A percentile compares a stretch with the other conserved stretches of the same genome.
phyloP scores from a whole-genome alignment of 495 filamentous ascomycete genomes.

The Patellaria atrata region DNA sequence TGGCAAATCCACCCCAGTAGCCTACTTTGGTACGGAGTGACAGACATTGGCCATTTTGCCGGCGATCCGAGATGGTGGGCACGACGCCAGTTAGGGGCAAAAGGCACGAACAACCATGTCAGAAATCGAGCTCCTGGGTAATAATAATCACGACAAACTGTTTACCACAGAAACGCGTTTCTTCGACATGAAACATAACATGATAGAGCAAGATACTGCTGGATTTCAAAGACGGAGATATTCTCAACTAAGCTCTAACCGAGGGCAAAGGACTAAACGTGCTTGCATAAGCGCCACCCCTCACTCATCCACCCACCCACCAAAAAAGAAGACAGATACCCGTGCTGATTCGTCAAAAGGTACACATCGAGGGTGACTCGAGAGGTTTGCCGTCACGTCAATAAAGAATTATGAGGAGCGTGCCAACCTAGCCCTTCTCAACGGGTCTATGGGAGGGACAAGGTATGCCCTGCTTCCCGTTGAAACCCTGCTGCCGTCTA shows the following conservation, averaged over 20 bases:
- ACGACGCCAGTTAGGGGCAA: no score
- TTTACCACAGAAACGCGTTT: constrained; percentile 5
- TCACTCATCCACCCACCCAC: no score
- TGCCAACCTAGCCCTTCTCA: constrained; percentile 18
- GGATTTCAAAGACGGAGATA: no score
- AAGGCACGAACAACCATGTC: not conserved
- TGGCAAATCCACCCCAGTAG: constrained; percentile 3
- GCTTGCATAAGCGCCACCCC: constrained; percentile 21
- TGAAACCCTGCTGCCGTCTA: no score
- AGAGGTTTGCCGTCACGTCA: constrained; percentile 13
- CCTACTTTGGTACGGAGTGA: not conserved
- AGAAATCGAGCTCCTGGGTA: not conserved
- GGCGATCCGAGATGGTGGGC: constrained; percentile 6
- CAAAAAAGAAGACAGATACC: constrained; percentile 2
- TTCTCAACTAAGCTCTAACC: constrained; percentile 17
- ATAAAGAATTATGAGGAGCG: constrained; percentile 8
- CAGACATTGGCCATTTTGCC: constrained; percentile 1
- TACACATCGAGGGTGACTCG: constrained; percentile 6
- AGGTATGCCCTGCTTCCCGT: constrained; percentile 19
- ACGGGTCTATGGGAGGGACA: constrained; percentile 7
- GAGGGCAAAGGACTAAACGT: constrained; percentile 16
- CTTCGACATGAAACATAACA: constrained; percentile 24
- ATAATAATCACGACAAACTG: constrained; percentile 3
- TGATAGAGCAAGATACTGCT: no score
- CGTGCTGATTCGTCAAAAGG: constrained; percentile 19